Percentiles rank a stretch among this genome's conserved stretches.
Evolutionary conservation across 2,329 filamentous ascomycete species (phyloP).

Genomic region (Diaporthe eres): DNA sequence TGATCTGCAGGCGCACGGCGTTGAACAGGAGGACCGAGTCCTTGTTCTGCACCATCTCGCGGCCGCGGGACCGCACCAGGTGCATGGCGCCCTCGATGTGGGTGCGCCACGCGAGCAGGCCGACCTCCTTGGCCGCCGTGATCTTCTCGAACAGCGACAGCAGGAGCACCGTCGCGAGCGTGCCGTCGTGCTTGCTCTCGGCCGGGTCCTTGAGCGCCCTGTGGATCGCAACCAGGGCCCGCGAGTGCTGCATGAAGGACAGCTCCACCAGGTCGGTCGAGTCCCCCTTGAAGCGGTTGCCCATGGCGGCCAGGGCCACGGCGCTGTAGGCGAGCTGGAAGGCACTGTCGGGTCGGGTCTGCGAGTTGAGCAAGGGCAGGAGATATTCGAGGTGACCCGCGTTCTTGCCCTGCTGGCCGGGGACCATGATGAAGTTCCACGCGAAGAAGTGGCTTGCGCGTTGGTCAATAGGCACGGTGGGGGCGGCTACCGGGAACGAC

Average conservation of each 20-base stretch:
- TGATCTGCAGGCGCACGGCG: conserved; percentile 73
- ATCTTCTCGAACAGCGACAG: conserved; percentile 71
- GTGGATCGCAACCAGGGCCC: conserved; percentile 67
- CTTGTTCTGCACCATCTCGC: conserved; percentile 66
- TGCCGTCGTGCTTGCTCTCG: conserved; percentile 65
- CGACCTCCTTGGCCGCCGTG: conserved; percentile 68
- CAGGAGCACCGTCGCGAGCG: conserved; percentile 71
- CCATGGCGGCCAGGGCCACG: conserved; percentile 69
- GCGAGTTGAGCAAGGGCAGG: conserved; percentile 65
- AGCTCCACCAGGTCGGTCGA: conserved; percentile 52
- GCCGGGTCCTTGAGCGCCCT: conserved; percentile 65
- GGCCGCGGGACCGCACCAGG: conserved; percentile 69
- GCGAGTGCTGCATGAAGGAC: conserved; percentile 66
- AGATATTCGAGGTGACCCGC: conserved; percentile 71
- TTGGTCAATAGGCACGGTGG: conserved; percentile 66
- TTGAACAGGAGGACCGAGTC: conserved; percentile 69
- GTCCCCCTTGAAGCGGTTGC: conserved; percentile 61
- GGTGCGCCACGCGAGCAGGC: conserved; percentile 72
- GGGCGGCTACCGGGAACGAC: conserved; percentile 48
- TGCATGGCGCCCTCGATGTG: conserved; percentile 74
- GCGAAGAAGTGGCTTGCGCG: conserved; percentile 72
- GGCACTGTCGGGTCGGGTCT: conserved; percentile 57
- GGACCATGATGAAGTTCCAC: conserved; percentile 71
- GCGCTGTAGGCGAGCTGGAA: conserved; percentile 71
- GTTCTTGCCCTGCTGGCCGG: conserved; percentile 61